These are phyloP conservation scores for Wallacemonas rigidus DNA, from an alignment of 208 protist species.

Conservation along the genomic window DNA sequence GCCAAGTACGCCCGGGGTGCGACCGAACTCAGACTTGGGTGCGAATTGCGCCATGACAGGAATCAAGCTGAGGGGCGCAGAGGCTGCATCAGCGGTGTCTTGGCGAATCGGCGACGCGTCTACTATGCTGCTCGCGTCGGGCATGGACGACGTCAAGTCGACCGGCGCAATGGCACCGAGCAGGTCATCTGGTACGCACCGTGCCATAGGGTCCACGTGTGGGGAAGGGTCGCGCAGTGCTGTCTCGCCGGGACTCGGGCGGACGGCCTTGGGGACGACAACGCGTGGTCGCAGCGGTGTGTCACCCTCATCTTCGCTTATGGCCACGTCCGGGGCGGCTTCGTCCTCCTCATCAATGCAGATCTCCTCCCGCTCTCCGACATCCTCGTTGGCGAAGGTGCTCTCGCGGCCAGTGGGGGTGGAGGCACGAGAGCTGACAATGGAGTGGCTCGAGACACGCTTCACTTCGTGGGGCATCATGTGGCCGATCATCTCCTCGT, in stretches of 20 bases:
- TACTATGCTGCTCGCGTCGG: constrained; percentile 15
- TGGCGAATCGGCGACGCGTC: constrained; percentile 9
- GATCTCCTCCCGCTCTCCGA: constrained; percentile 16
- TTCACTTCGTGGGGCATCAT: constrained; percentile 4
- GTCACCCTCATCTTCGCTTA: neutral
- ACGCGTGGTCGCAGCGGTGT: constrained; percentile 21
- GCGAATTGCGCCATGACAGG: constrained; percentile 13
- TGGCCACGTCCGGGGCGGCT: neutral
- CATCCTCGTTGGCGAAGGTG: constrained; percentile 26
- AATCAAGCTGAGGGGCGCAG: constrained; percentile 2
- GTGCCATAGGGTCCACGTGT: constrained; percentile 8
- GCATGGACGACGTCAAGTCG: constrained; percentile 10
- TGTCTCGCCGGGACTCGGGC: neutral
- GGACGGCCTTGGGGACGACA: constrained; percentile 3
- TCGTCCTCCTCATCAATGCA: constrained; percentile 31
- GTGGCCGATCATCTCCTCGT: constrained; percentile 8
- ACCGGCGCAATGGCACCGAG: neutral
- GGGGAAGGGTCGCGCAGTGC: neutral
- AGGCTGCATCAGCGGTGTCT: constrained; percentile 5
- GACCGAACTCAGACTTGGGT: constrained; percentile 11
- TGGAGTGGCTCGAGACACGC: constrained; percentile 25
- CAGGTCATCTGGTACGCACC: constrained; percentile 6
- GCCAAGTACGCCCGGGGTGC: neutral
- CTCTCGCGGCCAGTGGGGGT: constrained; percentile 24
- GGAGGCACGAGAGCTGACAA: constrained; percentile 27